These are phyloP conservation scores for Boletus sp. DNA, from an alignment of 768 basidiomycete genomes.

Conservation along the genomic window DNA sequence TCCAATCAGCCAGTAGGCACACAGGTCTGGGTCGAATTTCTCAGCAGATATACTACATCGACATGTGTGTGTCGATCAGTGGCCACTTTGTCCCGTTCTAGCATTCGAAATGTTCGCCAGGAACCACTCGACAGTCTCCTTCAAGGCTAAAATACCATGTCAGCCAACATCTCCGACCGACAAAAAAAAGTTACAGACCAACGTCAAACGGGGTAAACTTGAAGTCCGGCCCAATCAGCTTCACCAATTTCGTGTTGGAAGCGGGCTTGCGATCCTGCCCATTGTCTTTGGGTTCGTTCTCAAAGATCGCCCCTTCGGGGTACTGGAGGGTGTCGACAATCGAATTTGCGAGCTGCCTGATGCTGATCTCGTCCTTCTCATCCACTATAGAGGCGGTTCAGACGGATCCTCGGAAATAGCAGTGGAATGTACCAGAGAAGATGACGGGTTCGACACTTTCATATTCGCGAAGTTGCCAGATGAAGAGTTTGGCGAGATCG, in stretches of 20 bases:
- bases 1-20: background rate
- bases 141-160: slow-evolving; percentile 51
- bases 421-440: slow-evolving; percentile 60
- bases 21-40: background rate
- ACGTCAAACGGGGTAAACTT: slow-evolving; percentile 88
- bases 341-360: slow-evolving; percentile 86
- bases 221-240: slow-evolving; percentile 68
- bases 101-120: slow-evolving; percentile 73
- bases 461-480: slow-evolving; percentile 90
- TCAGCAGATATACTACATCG: slow-evolving; percentile 4
- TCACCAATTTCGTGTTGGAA: slow-evolving; percentile 81
- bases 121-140: slow-evolving; percentile 85
- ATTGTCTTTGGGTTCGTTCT: slow-evolving; percentile 63
- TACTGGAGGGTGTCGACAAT: slow-evolving; percentile 83
- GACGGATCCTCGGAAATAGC: background rate
- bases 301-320: slow-evolving; percentile 74
- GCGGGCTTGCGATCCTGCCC: slow-evolving; percentile 97
- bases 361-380: slow-evolving; percentile 92
- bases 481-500: slow-evolving; percentile 92
- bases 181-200: slow-evolving; percentile 43
- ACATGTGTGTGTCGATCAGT: slow-evolving; percentile 7
- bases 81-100: slow-evolving; percentile 46
- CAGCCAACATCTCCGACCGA: background rate
- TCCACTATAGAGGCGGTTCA: slow-evolving; percentile 51
- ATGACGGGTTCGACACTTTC: slow-evolving; percentile 92